phyloP scores from a whole-genome alignment of 768 basidiomycete genomes.

The Suillus clintonianus region DNA sequence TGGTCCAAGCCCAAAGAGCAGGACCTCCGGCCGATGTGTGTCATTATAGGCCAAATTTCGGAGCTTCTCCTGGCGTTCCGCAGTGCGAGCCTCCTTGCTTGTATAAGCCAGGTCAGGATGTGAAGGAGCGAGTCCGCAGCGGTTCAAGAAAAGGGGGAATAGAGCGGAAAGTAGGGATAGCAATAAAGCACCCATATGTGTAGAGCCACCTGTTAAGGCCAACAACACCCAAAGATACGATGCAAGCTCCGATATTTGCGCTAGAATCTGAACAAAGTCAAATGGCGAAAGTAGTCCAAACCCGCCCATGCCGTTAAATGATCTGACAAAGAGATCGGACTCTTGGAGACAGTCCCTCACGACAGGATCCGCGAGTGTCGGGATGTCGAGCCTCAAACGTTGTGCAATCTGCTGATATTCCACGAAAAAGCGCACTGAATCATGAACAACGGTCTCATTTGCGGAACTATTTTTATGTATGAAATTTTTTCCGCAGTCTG shows the following conservation, averaged over 20 bases:
- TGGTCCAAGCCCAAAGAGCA: slow-evolving; percentile 79
- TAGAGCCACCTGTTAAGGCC: slow-evolving; percentile 56
- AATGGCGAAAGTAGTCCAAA: slow-evolving; percentile 82
- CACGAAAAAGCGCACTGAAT: slow-evolving; percentile 70
- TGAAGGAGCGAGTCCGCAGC: slow-evolving; percentile 44
- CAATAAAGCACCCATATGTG: slow-evolving; percentile 57
- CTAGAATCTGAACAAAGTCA: slow-evolving; percentile 74
- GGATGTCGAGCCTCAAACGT: slow-evolving; percentile 74
- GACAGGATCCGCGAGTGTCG: slow-evolving; percentile 72
- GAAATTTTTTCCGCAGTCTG: slow-evolving; percentile 9
- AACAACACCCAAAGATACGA: slow-evolving; percentile 72
- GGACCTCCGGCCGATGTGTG: slow-evolving; percentile 74
- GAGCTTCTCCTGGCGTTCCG: slow-evolving; percentile 74
- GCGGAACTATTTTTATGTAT: slow-evolving; percentile 45
- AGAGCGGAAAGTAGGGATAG: slow-evolving; percentile 63
- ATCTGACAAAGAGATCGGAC: slow-evolving; percentile 82
- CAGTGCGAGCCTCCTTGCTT: slow-evolving; percentile 60
- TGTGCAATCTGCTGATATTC: slow-evolving; percentile 81
- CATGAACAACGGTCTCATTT: slow-evolving; percentile 74
- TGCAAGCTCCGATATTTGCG: slow-evolving; percentile 67
- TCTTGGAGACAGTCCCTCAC: slow-evolving; percentile 82
- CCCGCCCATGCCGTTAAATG: slow-evolving; percentile 70
- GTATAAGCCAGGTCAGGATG: slow-evolving; percentile 48
- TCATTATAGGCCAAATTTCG: slow-evolving; percentile 77
- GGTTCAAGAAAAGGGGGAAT: slow-evolving; percentile 60